A percentile compares a stretch with the other conserved stretches of the same genome.
Conservation (phyloP, 257 asterid species). For the Ehretia macrophylla region DNA sequence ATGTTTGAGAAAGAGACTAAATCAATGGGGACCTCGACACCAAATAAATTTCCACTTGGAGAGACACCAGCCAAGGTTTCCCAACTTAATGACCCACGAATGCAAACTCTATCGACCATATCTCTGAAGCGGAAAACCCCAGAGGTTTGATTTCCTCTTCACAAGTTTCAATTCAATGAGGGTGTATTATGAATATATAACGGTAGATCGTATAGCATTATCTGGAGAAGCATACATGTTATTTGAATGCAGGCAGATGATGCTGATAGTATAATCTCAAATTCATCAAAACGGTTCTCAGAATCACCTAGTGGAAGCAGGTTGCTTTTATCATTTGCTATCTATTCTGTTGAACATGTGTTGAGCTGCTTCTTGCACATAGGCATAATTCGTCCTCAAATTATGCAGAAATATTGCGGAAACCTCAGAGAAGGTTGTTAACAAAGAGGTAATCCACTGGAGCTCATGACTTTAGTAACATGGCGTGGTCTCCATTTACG, state of each 20-base stretch:
- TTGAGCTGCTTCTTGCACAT: constrained; percentile 11
- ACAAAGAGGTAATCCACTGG: constrained; percentile 41
- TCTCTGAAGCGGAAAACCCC: constrained; percentile 57
- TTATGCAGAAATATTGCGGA: constrained; percentile 50
- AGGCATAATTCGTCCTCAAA: constrained; percentile 15
- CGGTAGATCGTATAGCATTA: not conserved
- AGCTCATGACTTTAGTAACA: constrained; percentile 1
- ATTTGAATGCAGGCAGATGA: constrained; percentile 37
- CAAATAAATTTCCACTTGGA: constrained; percentile 25
- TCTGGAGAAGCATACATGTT: constrained; percentile 3
- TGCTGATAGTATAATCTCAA: constrained; percentile 30
- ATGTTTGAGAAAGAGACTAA: constrained; percentile 30
- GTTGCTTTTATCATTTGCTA: constrained; percentile 23
- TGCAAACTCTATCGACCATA: constrained; percentile 31
- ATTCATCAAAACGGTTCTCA: constrained; percentile 60
- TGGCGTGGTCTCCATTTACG: not conserved
- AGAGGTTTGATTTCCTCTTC: constrained; percentile 45
- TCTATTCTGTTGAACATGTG: constrained; percentile 5
- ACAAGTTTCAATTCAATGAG: not conserved
- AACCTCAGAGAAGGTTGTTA: constrained; percentile 34
- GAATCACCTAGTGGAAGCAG: constrained; percentile 46
- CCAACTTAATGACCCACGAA: constrained; percentile 22
- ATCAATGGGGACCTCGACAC: constrained; percentile 29
- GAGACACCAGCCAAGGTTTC: constrained; percentile 24
- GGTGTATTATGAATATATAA: not conserved